phyloP scores from a whole-genome alignment of 2,329 filamentous ascomycete species.

The Ampelomyces quisqualis region DNA sequence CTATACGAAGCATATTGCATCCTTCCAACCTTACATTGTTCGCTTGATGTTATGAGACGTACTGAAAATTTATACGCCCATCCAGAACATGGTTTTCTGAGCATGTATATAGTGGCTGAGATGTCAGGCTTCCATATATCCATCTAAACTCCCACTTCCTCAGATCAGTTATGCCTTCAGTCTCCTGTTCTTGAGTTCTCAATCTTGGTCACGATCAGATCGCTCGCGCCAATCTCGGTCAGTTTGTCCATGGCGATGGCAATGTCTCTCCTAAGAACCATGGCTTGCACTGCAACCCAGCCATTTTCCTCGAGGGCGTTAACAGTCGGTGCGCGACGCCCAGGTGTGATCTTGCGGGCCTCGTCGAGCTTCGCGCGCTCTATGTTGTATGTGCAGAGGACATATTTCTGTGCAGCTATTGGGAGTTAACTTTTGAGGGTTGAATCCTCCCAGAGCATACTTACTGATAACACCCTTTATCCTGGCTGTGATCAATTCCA shows the following conservation, averaged over 20 bases:
- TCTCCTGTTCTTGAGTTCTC: constrained; percentile 64
- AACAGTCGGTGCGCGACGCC: constrained; percentile 88
- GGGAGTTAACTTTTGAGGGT: no score
- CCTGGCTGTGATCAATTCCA: constrained; percentile 80
- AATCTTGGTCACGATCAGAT: constrained; percentile 83
- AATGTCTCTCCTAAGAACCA: constrained; percentile 88
- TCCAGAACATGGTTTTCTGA: no score
- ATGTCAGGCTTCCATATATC: no score
- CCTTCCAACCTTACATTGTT: no score
- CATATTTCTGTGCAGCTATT: constrained; percentile 84
- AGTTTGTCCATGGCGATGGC: constrained; percentile 85
- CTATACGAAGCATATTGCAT: no score
- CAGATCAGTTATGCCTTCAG: no score
- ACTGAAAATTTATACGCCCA: no score
- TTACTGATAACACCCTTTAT: constrained; percentile 88
- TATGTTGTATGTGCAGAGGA: constrained; percentile 96
- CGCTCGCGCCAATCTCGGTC: constrained; percentile 71
- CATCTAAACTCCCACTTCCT: no score
- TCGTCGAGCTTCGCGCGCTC: constrained; percentile 65
- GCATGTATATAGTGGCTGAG: no score
- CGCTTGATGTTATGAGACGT: no score
- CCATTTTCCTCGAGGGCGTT: constrained; percentile 84
- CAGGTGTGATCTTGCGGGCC: constrained; percentile 80
- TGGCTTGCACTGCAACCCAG: constrained; percentile 92
- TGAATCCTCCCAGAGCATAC: no score